Conservation (phyloP, 306 rosid species). For the Sicyos edulis region DNA sequence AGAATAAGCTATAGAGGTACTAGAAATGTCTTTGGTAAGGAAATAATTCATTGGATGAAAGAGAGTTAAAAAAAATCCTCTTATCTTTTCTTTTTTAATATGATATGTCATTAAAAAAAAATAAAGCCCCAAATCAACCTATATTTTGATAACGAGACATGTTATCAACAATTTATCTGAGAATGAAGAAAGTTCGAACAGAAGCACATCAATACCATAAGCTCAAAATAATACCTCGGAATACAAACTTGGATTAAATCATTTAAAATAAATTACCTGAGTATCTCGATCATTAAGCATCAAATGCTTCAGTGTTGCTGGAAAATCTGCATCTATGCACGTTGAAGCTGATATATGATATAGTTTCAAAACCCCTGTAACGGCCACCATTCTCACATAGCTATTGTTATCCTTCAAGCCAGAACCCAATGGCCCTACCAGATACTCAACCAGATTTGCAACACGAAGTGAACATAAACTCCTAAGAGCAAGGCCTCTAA, state of each 20-base stretch:
- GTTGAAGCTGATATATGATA: conserved; percentile 93
- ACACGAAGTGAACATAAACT: conserved; percentile 89
- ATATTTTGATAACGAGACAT: background rate
- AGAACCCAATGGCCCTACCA: conserved; percentile 88
- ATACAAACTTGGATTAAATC: background rate
- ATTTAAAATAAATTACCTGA: conserved; percentile 46
- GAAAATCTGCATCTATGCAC: conserved; percentile 90
- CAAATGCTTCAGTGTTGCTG: conserved; percentile 63
- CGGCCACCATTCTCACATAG: conserved; percentile 91
- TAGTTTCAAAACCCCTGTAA: conserved; percentile 77
- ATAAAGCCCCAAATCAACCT: background rate
- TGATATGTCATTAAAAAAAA: background rate
- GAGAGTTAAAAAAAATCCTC: background rate
- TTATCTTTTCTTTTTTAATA: background rate
- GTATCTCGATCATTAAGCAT: conserved; percentile 85
- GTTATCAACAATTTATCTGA: background rate
- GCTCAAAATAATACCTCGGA: background rate
- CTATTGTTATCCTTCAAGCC: conserved; percentile 85
- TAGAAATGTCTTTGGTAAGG: background rate
- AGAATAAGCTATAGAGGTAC: background rate
- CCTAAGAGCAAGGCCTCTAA: conserved; percentile 92
- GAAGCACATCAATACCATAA: no score
- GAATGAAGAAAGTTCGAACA: background rate
- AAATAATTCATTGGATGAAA: background rate
- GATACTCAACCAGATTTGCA: conserved; percentile 85